Evolutionary conservation across 257 asterid species (phyloP).

Genomic region (Solanum arcanum): DNA sequence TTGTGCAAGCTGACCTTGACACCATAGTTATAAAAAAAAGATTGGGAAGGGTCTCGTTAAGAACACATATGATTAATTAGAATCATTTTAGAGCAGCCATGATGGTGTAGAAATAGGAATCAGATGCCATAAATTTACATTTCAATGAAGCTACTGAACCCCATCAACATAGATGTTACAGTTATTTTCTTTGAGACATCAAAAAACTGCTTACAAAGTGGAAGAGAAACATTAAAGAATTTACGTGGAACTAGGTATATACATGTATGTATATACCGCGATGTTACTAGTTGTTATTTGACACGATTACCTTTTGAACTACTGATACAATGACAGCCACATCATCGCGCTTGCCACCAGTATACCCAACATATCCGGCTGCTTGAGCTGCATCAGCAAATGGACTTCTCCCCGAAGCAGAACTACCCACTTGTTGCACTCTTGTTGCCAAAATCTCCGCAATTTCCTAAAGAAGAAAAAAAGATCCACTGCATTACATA

Average conservation of each 20-base stretch:
- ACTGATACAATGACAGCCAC: slow-evolving; percentile 72
- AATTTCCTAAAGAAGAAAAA: slow-evolving; percentile 34
- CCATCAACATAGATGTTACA: background rate
- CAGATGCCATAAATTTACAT: background rate
- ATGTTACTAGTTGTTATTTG: background rate
- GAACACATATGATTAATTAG: background rate
- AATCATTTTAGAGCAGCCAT: background rate
- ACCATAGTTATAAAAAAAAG: background rate
- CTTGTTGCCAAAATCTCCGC: slow-evolving; percentile 51
- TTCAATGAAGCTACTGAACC: background rate
- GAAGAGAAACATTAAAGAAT: background rate
- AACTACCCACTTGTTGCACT: slow-evolving; percentile 59
- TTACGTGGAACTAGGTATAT: background rate
- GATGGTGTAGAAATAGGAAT: background rate
- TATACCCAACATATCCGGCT: slow-evolving; percentile 47
- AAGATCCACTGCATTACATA: background rate
- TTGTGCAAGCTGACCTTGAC: background rate
- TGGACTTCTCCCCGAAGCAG: slow-evolving; percentile 45
- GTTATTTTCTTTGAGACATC: background rate
- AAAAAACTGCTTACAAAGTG: background rate
- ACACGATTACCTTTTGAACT: slow-evolving; percentile 17
- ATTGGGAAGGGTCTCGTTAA: background rate
- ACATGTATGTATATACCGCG: background rate
- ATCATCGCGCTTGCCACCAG: slow-evolving; percentile 76
- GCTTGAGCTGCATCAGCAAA: slow-evolving; percentile 75